These are phyloP conservation scores for Fusarium torreyae DNA, from an alignment of 2,329 filamentous ascomycete species.

Conservation along the genomic window DNA sequence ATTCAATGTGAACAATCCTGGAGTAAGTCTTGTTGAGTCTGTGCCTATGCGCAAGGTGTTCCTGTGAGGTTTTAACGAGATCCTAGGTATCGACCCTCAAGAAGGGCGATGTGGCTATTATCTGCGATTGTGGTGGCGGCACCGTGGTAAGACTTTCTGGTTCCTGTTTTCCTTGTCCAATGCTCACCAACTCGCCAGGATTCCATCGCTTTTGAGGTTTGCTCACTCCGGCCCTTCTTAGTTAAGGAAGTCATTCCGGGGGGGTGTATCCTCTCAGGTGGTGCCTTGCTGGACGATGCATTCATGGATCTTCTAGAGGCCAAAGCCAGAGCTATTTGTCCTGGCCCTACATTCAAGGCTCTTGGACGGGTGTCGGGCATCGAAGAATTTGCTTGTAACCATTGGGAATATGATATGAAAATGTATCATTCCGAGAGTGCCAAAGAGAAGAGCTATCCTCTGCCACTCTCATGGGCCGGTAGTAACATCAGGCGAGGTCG, in stretches of 20 bases:
- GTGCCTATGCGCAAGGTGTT: background rate
- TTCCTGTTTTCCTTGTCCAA: background rate
- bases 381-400: accelerated
- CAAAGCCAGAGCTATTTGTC: background rate
- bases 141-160: background rate
- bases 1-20: background rate
- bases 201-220: background rate
- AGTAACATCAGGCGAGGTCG: background rate
- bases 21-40: background rate
- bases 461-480: background rate
- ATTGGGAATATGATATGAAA: background rate
- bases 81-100: background rate
- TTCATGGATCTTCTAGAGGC: background rate
- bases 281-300: background rate
- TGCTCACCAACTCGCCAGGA: background rate
- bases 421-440: accelerated
- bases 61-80: background rate
- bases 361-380: background rate
- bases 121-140: background rate
- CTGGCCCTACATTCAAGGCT: background rate
- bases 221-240: background rate
- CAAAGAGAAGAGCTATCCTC: background rate
- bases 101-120: background rate
- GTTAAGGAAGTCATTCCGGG: background rate
- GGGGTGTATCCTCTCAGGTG: background rate